These are phyloP conservation scores for Termitomyces eurrhizus DNA, from an alignment of 768 basidiomycete species.

Conservation along the genomic window DNA sequence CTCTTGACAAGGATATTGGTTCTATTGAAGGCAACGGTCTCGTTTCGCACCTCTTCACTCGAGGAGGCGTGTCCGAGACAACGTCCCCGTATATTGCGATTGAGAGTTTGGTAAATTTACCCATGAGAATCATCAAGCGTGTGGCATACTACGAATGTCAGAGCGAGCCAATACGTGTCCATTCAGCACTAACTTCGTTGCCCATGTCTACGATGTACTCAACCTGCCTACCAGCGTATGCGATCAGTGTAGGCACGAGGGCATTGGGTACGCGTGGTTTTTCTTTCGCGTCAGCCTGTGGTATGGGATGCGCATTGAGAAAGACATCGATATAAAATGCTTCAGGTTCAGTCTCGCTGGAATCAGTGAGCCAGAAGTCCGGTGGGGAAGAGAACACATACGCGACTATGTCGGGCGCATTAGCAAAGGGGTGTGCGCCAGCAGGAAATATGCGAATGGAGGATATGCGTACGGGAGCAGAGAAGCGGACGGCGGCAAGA, in stretches of 20 bases:
- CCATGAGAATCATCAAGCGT: slow-evolving; percentile 77
- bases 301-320: slow-evolving; percentile 64
- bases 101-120: slow-evolving; percentile 64
- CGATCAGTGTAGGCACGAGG: slow-evolving; percentile 65
- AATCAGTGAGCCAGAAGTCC: slow-evolving; percentile 3
- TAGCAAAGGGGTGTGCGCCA: slow-evolving; percentile 55
- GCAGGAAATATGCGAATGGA: slow-evolving; percentile 70
- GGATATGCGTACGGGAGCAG: slow-evolving; percentile 61
- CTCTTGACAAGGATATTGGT: slow-evolving; percentile 39
- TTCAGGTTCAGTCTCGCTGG: slow-evolving; percentile 65
- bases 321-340: slow-evolving; percentile 73
- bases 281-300: slow-evolving; percentile 41
- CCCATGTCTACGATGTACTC: slow-evolving; percentile 73
- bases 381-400: slow-evolving; percentile 25
- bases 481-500: slow-evolving; percentile 70
- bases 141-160: slow-evolving; percentile 52
- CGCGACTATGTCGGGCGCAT: slow-evolving; percentile 61
- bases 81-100: slow-evolving; percentile 60
- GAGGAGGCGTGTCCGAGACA: slow-evolving; percentile 40
- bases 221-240: slow-evolving; percentile 64
- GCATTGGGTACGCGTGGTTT: slow-evolving; percentile 67
- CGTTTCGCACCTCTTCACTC: slow-evolving; percentile 37
- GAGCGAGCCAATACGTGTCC: neutral
- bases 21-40: slow-evolving; percentile 30
- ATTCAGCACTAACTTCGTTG: slow-evolving; percentile 44